Evolutionary conservation across 495 filamentous ascomycete genomes (phyloP).

Genomic region (Rhizodiscina lignyota): DNA sequence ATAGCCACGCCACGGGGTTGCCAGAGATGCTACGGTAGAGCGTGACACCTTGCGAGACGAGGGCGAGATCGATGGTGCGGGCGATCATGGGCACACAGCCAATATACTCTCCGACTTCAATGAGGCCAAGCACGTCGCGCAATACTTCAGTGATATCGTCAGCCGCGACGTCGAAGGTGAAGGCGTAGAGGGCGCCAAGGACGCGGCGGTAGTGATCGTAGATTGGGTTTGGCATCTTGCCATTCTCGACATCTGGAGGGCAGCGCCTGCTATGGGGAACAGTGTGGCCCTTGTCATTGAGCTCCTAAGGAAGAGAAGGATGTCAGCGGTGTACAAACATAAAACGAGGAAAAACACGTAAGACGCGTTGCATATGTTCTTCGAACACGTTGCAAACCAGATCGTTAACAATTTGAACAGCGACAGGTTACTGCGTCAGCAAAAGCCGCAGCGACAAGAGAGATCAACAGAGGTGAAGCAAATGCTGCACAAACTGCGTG

Average conservation of each 20-base stretch:
- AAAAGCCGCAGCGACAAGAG: too few relatives aligned
- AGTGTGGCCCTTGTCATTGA: constrained; percentile 5
- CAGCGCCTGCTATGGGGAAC: constrained; percentile 1
- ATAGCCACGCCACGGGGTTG: constrained; percentile 14
- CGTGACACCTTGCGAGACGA: constrained; percentile 23
- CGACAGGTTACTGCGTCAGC: too few relatives aligned
- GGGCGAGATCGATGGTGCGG: constrained; percentile 22
- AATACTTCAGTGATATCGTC: constrained; percentile 13
- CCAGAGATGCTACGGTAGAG: constrained; percentile 23
- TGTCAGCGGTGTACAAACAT: too few relatives aligned
- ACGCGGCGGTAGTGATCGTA: constrained; percentile 22
- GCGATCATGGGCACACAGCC: constrained; percentile 21
- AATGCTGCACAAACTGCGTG: neutral
- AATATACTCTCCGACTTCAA: constrained; percentile 27
- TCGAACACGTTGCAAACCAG: too few relatives aligned
- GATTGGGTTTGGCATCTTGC: constrained; percentile 6
- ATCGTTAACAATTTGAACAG: too few relatives aligned
- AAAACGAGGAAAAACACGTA: too few relatives aligned
- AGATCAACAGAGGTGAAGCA: too few relatives aligned
- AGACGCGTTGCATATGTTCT: too few relatives aligned
- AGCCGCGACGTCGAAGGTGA: constrained; percentile 15
- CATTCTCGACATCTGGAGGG: constrained; percentile 12
- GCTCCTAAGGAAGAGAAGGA: too few relatives aligned
- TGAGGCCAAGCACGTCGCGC: constrained; percentile 17
- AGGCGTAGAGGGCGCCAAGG: constrained; percentile 27